These are phyloP conservation scores for Nakazawaea wyomingensis DNA, from an alignment of 805 yeast species.

Conservation along the genomic window DNA sequence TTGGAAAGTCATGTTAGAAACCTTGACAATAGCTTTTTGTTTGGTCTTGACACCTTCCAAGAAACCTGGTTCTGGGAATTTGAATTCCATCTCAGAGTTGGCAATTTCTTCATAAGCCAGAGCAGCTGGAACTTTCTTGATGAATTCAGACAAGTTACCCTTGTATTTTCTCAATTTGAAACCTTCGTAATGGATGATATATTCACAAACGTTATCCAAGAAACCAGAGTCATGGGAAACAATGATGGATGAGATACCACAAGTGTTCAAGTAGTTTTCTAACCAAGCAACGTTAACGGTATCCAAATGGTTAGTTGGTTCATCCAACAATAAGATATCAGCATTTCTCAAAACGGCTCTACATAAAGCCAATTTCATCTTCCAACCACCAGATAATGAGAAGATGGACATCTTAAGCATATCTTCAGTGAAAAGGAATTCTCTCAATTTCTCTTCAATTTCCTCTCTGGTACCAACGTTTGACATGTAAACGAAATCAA, in stretches of 20 bases:
- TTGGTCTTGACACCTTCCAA: conserved; percentile 99
- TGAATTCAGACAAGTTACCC: conserved; percentile 99
- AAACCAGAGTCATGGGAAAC: conserved; percentile 99
- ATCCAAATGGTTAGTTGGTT: conserved; percentile 99
- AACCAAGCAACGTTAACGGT: conserved; percentile 99
- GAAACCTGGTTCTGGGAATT: conserved; percentile 99
- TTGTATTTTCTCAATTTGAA: conserved; percentile 99
- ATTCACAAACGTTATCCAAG: conserved; percentile 95
- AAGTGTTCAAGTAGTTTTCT: conserved; percentile 97
- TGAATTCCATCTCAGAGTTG: conserved; percentile 95
- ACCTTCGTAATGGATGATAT: conserved; percentile 99
- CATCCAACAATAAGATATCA: conserved; percentile 95
- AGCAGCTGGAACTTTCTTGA: conserved; percentile 98
- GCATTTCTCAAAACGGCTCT: conserved; percentile 99
- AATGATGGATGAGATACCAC: conserved; percentile 97
- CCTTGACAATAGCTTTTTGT: conserved; percentile 99
- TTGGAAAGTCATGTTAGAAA: conserved; percentile 96
- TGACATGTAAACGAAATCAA: conserved; percentile 84
- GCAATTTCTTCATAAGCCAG: conserved; percentile 98
- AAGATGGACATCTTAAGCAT: conserved; percentile 93
- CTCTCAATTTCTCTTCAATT: conserved; percentile 70
- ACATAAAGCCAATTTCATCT: conserved; percentile 99
- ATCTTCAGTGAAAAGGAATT: conserved; percentile 90
- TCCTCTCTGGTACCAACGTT: conserved; percentile 73
- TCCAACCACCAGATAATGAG: conserved; percentile 99